Percentiles rank a stretch among this genome's conserved stretches.
Conservation (phyloP, 1,284 basidiomycete species). For the Prillingera fragicola region DNA sequence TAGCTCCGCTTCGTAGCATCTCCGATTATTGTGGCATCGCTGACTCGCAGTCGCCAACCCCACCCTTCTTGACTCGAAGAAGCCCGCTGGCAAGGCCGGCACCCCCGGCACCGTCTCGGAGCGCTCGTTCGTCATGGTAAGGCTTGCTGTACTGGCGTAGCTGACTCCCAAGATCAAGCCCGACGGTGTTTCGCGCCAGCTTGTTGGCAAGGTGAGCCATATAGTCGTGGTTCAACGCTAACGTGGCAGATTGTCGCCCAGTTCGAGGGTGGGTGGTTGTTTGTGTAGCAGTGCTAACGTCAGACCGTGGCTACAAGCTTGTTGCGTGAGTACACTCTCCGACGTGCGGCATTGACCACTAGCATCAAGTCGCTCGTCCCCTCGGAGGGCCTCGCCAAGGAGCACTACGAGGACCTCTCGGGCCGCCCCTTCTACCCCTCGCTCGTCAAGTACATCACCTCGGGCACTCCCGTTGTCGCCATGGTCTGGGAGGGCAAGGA, state of each 20-base stretch:
- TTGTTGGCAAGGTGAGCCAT: conserved; percentile 38
- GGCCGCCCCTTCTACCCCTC: conserved; percentile 41
- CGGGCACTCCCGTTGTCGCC: conserved; percentile 44
- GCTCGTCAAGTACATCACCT: conserved; percentile 46
- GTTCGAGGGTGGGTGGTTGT: conserved; percentile 34
- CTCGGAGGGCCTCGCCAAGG: conserved; percentile 39
- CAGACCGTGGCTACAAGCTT: conserved; percentile 45
- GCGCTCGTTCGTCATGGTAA: conserved; percentile 51
- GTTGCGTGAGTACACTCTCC: conserved; percentile 31
- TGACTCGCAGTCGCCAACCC: conserved; percentile 17
- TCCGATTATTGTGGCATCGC: no score
- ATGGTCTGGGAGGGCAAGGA: conserved; percentile 47
- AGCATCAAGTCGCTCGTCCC: conserved; percentile 44
- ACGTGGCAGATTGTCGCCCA: conserved; percentile 36
- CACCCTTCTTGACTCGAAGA: conserved; percentile 41
- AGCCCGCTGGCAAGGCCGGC: conserved; percentile 50
- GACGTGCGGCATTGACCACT: background rate
- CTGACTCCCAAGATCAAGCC: conserved; percentile 36
- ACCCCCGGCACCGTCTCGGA: conserved; percentile 48
- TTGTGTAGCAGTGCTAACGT: background rate
- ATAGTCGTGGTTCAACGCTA: conserved; percentile 1
- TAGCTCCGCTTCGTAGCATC: no score
- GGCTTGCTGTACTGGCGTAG: conserved; percentile 4
- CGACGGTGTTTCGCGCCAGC: conserved; percentile 43
- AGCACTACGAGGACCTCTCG: conserved; percentile 44